Evolutionary conservation across 495 filamentous ascomycete genomes (phyloP).

Genomic region (Aeminium ludgeri): DNA sequence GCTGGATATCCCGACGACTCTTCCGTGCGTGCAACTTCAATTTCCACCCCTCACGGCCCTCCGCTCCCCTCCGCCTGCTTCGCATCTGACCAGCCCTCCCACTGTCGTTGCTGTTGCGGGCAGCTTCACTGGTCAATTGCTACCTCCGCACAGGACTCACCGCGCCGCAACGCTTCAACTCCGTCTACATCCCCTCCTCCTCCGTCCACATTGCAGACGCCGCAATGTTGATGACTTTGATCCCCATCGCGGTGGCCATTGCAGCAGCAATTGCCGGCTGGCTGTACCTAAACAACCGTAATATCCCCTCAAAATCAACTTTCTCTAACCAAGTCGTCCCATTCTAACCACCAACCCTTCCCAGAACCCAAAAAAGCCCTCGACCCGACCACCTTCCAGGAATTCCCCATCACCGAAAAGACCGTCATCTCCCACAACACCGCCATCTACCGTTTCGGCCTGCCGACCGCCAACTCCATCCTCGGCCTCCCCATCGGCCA

Average conservation of each 20-base stretch:
- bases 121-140: no score
- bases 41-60: no score
- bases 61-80: no score
- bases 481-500: conserved; percentile 95
- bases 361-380: conserved; percentile 62
- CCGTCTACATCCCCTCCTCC: conserved; percentile 76
- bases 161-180: conserved; percentile 43
- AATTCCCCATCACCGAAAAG: conserved; percentile 80
- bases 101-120: no score
- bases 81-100: no score
- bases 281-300: conserved; percentile 48
- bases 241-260: conserved; percentile 50
- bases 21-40: no score
- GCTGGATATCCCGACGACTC: no score
- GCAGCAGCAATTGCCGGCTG: conserved; percentile 42
- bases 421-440: conserved; percentile 92
- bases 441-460: conserved; percentile 87
- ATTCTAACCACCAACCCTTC: conserved; percentile 1
- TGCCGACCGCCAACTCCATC: conserved; percentile 60
- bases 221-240: conserved; percentile 57
- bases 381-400: conserved; percentile 71
- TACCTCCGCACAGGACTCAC: no score
- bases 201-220: conserved; percentile 60
- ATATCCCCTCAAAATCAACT: conserved; percentile 16
- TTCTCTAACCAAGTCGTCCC: background rate